A percentile compares a stretch with the other conserved stretches of the same genome.
phyloP scores from a whole-genome alignment of 257 asterid species.

The Scutellaria baicalensis region DNA sequence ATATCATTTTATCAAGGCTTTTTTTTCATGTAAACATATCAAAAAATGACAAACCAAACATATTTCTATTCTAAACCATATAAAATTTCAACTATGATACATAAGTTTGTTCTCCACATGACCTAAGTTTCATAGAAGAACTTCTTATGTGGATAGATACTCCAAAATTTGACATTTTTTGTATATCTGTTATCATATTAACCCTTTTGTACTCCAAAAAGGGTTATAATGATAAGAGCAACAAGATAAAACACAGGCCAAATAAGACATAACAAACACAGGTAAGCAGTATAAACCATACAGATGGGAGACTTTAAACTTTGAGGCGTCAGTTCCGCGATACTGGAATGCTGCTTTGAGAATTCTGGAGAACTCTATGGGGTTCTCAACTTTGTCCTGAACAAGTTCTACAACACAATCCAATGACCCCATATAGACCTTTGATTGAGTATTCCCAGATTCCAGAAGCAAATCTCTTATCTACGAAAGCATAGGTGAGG shows the following conservation, averaged over 20 bases:
- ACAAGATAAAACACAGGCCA: conserved; percentile 5
- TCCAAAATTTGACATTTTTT: not conserved
- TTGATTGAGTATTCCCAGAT: conserved; percentile 54
- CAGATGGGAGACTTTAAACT: conserved; percentile 82
- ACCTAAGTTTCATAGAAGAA: not conserved
- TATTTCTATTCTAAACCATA: not conserved
- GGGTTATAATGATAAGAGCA: too few relatives aligned
- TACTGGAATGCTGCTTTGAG: conserved; percentile 75
- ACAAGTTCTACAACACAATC: conserved; percentile 63
- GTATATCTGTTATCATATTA: too few relatives aligned
- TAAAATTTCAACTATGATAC: not conserved
- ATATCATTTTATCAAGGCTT: too few relatives aligned
- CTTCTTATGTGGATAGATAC: conserved; percentile 1
- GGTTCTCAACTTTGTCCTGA: conserved; percentile 83
- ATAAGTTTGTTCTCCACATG: not conserved
- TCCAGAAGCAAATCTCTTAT: conserved; percentile 74
- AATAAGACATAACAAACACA: conserved; percentile 1
- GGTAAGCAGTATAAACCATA: conserved; percentile 34
- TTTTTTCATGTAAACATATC: not conserved
- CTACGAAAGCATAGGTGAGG: conserved; percentile 42
- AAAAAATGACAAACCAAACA: not conserved
- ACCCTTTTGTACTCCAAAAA: too few relatives aligned
- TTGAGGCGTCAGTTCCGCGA: conserved; percentile 65
- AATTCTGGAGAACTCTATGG: conserved; percentile 72
- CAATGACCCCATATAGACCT: conserved; percentile 47